A percentile compares a stretch with the other conserved stretches of the same genome.
These are phyloP conservation scores for Solanum aculeatissimum DNA, from an alignment of 305 asterid genomes.

Conservation along the genomic window DNA sequence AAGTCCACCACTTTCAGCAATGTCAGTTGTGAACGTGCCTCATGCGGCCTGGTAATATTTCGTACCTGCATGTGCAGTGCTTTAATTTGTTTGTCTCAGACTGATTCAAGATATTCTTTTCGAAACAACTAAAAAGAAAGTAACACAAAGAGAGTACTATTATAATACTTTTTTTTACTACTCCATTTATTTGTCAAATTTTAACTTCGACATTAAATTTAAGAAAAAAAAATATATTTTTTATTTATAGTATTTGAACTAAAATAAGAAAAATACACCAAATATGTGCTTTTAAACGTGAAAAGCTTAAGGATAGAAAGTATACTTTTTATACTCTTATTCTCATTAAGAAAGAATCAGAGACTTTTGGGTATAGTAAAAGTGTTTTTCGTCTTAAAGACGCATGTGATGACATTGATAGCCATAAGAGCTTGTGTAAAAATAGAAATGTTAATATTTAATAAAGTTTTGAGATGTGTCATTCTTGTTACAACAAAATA, in stretches of 20 bases:
- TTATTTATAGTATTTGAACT: too few species aligned
- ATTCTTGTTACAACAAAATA: not conserved
- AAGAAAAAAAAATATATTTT: not conserved
- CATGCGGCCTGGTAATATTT: conserved; percentile 47
- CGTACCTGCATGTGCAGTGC: too few species aligned
- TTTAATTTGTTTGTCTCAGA: not conserved
- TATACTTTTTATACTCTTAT: not conserved
- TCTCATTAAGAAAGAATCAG: not conserved
- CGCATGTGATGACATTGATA: not conserved
- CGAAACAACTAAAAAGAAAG: not conserved
- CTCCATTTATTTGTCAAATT: not conserved
- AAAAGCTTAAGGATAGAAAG: not conserved
- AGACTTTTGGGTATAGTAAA: not conserved
- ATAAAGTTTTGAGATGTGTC: not conserved
- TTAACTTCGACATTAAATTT: not conserved
- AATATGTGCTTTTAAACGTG: too few species aligned
- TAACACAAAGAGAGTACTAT: not conserved
- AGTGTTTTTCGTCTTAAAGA: not conserved
- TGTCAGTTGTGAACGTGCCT: conserved; percentile 48
- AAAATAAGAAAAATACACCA: too few species aligned
- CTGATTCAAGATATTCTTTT: too few species aligned
- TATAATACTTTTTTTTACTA: not conserved
- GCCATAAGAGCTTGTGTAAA: not conserved
- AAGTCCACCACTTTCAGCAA: conserved; percentile 52
- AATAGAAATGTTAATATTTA: not conserved